phyloP scores from a whole-genome alignment of 495 filamentous ascomycete genomes.

The Diplogelasinospora grovesii region DNA sequence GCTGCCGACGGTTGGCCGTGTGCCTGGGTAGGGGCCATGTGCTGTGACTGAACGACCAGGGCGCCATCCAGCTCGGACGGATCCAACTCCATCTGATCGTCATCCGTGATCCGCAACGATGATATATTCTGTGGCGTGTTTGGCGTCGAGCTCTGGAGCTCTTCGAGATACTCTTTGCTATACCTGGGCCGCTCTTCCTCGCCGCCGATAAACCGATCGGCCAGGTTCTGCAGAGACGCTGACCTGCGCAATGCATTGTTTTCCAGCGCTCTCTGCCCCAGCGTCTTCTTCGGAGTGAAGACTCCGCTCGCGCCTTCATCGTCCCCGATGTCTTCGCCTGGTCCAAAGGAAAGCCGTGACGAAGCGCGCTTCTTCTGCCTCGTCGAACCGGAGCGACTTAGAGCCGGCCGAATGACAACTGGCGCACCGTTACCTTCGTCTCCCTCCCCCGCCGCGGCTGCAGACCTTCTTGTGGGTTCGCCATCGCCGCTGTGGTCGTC shows the following conservation, averaged over 20 bases:
- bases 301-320: constrained; percentile 10
- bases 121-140: constrained; percentile 59
- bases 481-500: constrained; percentile 15
- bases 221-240: constrained; percentile 22
- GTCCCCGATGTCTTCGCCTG: constrained; percentile 48
- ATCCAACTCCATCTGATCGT: constrained; percentile 47
- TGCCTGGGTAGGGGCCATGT: constrained; percentile 14
- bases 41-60: constrained; percentile 52
- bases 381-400: constrained; percentile 31
- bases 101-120: constrained; percentile 18
- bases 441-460: constrained; percentile 21
- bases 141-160: constrained; percentile 76
- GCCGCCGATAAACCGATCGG: constrained; percentile 46
- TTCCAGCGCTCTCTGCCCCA: constrained; percentile 66
- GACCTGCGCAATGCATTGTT: constrained; percentile 55
- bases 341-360: constrained; percentile 70
- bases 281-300: constrained; percentile 58
- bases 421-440: constrained; percentile 33
- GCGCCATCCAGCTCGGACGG: constrained; percentile 50
- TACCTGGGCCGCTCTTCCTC: constrained; percentile 73
- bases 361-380: constrained; percentile 57
- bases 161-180: constrained; percentile 76
- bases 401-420: constrained; percentile 29
- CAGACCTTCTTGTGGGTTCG: constrained; percentile 1
- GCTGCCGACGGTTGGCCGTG: constrained; percentile 5